These are phyloP conservation scores for Reticulascus tulasneorum DNA, from an alignment of 2,329 filamentous ascomycete species.

Conservation along the genomic window DNA sequence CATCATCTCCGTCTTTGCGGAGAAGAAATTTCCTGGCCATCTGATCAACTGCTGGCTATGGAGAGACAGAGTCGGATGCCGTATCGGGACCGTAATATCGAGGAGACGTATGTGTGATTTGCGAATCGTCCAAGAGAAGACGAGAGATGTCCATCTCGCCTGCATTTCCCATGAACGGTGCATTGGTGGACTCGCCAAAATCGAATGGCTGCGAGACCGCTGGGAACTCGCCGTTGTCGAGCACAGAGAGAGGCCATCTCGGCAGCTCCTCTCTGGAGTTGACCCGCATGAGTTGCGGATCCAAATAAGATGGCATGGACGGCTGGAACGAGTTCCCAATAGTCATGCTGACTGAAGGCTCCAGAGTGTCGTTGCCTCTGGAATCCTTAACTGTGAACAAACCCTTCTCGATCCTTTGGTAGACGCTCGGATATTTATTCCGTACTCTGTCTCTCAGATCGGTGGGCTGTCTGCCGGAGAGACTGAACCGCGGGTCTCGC, in stretches of 20 bases:
- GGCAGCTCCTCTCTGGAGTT: constrained; percentile 45
- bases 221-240: constrained; percentile 23
- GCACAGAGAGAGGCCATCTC: constrained; percentile 35
- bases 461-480: constrained; percentile 57
- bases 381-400: constrained; percentile 41
- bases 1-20: not conserved
- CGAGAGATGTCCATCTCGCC: constrained; percentile 62
- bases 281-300: constrained; percentile 34
- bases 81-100: constrained; percentile 22
- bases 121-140: constrained; percentile 52
- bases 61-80: constrained; percentile 8
- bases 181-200: constrained; percentile 35
- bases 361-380: constrained; percentile 38
- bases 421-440: constrained; percentile 60
- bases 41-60: not conserved
- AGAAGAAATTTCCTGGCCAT: not conserved
- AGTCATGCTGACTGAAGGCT: constrained; percentile 47
- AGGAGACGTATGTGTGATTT: constrained; percentile 20
- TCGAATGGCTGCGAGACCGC: constrained; percentile 32
- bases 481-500: constrained; percentile 52
- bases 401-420: constrained; percentile 53
- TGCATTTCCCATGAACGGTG: constrained; percentile 36
- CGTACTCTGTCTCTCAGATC: constrained; percentile 60
- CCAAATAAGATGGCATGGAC: constrained; percentile 32
- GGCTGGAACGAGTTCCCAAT: constrained; percentile 42